A percentile compares a stretch with the other conserved stretches of the same genome.
Evolutionary conservation across 352 stramenopile genomes (phyloP).

Genomic region (Phytophthora citricola): DNA sequence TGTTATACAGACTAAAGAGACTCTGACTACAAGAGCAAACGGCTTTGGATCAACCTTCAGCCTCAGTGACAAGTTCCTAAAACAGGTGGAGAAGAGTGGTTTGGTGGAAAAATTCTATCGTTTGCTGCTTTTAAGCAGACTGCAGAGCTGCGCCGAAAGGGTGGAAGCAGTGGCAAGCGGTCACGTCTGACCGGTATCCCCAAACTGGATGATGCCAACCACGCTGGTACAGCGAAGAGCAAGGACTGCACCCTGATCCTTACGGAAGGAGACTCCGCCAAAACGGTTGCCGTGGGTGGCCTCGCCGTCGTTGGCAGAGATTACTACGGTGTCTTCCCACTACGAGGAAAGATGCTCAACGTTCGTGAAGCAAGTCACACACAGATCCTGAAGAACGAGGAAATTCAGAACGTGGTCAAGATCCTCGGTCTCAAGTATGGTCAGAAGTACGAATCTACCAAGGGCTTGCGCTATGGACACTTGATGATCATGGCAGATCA

Average conservation of each 20-base stretch:
- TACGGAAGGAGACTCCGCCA: constrained; percentile 99
- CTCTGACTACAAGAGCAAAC: constrained; percentile 89
- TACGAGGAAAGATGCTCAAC: constrained; percentile 99
- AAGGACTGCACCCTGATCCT: constrained; percentile 98
- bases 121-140: constrained; percentile 94
- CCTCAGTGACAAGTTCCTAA: constrained; percentile 90
- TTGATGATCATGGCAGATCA: constrained; percentile 99
- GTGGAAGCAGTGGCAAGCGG: constrained; percentile 83
- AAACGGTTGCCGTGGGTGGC: constrained; percentile 97
- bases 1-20: constrained; percentile 95
- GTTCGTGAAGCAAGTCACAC: constrained; percentile 98
- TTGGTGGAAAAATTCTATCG: constrained; percentile 92
- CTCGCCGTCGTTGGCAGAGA: constrained; percentile 96
- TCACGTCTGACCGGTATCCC: constrained; percentile 90
- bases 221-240: constrained; percentile 91
- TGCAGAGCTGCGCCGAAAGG: constrained; percentile 90
- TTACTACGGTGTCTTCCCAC: constrained; percentile 97
- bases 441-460: constrained; percentile 92
- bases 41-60: constrained; percentile 89
- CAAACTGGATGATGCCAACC: constrained; percentile 98
- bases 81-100: constrained; percentile 89
- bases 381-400: constrained; percentile 97
- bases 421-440: constrained; percentile 98
- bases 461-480: constrained; percentile 94
- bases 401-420: constrained; percentile 97